These are phyloP conservation scores for Acidomyces sp. DNA, from an alignment of 495 filamentous ascomycete genomes.

Conservation along the genomic window DNA sequence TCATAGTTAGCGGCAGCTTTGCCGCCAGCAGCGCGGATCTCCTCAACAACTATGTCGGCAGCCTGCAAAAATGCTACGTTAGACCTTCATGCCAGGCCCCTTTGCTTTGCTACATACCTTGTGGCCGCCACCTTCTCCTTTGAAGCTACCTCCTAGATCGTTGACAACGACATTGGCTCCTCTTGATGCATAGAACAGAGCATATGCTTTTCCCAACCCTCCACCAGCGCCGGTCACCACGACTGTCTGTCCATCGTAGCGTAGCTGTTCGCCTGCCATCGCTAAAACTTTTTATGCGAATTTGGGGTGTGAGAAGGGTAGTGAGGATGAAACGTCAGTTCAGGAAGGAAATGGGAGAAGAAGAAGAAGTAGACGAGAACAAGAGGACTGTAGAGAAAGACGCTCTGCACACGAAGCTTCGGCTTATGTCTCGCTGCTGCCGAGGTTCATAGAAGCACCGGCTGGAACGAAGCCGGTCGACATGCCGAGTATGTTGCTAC, in stretches of 20 bases:
- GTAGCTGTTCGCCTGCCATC: slow-evolving; percentile 41
- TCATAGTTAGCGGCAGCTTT: slow-evolving; percentile 98
- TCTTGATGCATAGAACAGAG: slow-evolving; percentile 76
- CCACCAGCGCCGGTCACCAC: slow-evolving; percentile 95
- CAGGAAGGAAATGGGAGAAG: too few species aligned
- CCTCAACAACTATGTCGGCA: slow-evolving; percentile 88
- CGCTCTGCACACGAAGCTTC: too few species aligned
- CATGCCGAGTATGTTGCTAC: too few species aligned
- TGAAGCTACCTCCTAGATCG: slow-evolving; percentile 86
- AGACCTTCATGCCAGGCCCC: not conserved
- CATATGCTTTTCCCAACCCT: slow-evolving; percentile 86
- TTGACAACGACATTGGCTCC: slow-evolving; percentile 97
- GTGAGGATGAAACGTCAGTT: too few species aligned
- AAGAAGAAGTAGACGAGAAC: too few species aligned
- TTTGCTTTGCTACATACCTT: slow-evolving; percentile 43
- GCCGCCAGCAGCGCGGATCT: slow-evolving; percentile 83
- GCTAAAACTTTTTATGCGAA: too few species aligned
- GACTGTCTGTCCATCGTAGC: slow-evolving; percentile 91
- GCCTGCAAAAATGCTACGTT: too few species aligned
- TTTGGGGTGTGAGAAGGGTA: too few species aligned
- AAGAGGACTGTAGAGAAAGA: too few species aligned
- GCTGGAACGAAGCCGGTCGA: too few species aligned
- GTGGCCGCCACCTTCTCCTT: slow-evolving; percentile 78
- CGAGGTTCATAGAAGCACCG: too few species aligned
- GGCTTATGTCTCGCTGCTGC: too few species aligned